Percentiles rank a stretch among this genome's conserved stretches.
Evolutionary conservation across 306 rosid species (phyloP).

Genomic region (Citrullus mucosospermus): DNA sequence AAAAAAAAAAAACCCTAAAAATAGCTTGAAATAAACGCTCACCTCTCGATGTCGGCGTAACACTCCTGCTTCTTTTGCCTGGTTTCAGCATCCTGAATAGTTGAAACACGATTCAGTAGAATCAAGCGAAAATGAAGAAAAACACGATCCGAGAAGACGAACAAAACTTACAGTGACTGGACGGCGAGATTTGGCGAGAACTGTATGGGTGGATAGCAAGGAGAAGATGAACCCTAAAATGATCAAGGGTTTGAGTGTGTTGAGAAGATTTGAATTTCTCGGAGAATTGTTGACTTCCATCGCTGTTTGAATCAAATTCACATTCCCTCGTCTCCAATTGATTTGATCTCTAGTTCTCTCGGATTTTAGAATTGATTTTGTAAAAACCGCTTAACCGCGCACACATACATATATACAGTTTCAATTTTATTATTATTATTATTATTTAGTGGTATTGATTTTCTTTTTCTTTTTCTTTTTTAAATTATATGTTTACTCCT

Average conservation of each 20-base stretch:
- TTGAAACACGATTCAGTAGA: not conserved
- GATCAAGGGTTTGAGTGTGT: not conserved
- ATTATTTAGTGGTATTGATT: too few species aligned
- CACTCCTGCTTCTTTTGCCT: constrained; percentile 74
- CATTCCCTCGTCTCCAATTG: not conserved
- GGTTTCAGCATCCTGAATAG: constrained; percentile 51
- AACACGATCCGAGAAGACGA: not conserved
- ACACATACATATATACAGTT: too few species aligned
- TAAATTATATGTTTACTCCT: too few species aligned
- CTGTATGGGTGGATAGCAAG: constrained; percentile 17
- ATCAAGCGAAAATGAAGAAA: not conserved
- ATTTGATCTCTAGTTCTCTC: too few species aligned
- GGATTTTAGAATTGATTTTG: too few species aligned
- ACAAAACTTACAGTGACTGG: constrained; percentile 42
- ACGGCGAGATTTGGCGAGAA: constrained; percentile 56
- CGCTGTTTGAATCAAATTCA: not conserved
- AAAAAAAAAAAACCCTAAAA: not conserved
- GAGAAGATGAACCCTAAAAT: not conserved
- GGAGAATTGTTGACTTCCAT: not conserved
- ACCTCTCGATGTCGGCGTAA: constrained; percentile 79
- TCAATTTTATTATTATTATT: too few species aligned
- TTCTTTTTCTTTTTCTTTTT: too few species aligned
- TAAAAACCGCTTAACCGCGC: too few species aligned
- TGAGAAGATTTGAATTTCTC: not conserved
- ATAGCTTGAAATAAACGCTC: not conserved